phyloP scores from a whole-genome alignment of 1,284 basidiomycete genomes.

The Microbotryomycetes sp. region DNA sequence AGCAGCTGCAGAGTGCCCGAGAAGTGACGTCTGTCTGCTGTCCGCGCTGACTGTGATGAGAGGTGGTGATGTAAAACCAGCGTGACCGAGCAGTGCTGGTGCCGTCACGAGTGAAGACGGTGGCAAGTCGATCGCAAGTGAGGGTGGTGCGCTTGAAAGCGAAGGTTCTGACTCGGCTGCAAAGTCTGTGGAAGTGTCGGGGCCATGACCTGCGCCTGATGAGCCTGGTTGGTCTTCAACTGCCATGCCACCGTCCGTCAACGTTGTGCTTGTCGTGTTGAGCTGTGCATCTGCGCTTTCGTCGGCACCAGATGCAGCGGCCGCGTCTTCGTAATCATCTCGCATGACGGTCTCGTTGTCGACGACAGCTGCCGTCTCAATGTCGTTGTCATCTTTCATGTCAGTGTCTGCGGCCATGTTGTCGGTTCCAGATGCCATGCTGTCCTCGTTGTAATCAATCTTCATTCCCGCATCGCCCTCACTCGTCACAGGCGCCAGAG shows the following conservation, averaged over 20 bases:
- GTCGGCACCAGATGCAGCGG: too few species aligned
- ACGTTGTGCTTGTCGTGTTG: neutral
- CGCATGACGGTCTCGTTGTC: neutral
- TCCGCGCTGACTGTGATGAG: neutral
- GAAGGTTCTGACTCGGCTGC: too few species aligned
- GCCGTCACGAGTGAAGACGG: neutral
- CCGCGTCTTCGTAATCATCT: too few species aligned
- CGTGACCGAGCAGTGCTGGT: neutral
- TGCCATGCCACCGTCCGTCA: neutral
- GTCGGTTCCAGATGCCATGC: neutral
- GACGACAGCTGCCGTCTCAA: conserved; percentile 13
- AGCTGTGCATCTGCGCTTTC: neutral
- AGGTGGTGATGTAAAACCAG: neutral
- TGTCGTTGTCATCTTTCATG: conserved; percentile 2
- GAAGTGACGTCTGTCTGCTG: neutral
- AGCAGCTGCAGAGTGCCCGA: neutral
- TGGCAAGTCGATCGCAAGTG: neutral
- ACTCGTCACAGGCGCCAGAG: neutral
- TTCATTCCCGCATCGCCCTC: conserved; percentile 13
- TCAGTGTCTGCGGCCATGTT: neutral
- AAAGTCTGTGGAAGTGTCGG: neutral
- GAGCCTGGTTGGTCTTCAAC: neutral
- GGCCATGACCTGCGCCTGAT: neutral
- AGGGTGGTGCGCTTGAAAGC: neutral
- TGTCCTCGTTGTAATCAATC: conserved; percentile 12